Evolutionary conservation across 2,329 filamentous ascomycete genomes (phyloP).

Genomic region (Apiospora sp.): DNA sequence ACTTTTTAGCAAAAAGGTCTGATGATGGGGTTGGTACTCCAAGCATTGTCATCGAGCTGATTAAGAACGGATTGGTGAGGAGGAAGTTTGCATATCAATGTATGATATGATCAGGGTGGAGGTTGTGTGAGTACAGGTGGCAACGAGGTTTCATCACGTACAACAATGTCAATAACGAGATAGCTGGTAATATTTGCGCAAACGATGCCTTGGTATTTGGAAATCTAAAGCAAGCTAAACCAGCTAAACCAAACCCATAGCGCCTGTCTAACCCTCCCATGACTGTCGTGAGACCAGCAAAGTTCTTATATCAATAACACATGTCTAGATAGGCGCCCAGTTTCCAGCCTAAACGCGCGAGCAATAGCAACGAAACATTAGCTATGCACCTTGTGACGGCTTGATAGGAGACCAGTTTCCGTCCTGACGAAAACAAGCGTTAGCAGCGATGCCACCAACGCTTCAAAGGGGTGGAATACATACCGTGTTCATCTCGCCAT

Average conservation of each 20-base stretch:
- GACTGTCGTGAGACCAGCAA: background rate
- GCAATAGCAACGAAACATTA: background rate
- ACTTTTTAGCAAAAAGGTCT: background rate
- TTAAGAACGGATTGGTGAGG: background rate
- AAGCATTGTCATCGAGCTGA: background rate
- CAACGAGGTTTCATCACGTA: too few relatives aligned
- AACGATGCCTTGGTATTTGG: too few relatives aligned
- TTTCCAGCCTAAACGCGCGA: background rate
- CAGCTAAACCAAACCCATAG: background rate
- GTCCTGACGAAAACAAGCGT: background rate
- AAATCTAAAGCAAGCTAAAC: background rate
- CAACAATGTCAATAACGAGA: too few relatives aligned
- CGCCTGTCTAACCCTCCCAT: background rate
- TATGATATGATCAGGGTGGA: too few relatives aligned
- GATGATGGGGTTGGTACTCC: background rate
- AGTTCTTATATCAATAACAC: background rate
- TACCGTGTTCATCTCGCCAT: background rate
- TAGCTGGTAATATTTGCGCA: too few relatives aligned
- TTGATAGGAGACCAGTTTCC: background rate
- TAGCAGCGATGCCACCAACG: background rate
- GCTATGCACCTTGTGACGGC: background rate
- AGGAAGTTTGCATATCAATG: too few relatives aligned
- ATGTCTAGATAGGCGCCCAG: background rate
- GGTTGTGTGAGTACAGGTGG: too few relatives aligned
- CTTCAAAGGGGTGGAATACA: background rate